These are phyloP conservation scores for Tuber brumale DNA, from an alignment of 495 filamentous ascomycete genomes.

Conservation along the genomic window DNA sequence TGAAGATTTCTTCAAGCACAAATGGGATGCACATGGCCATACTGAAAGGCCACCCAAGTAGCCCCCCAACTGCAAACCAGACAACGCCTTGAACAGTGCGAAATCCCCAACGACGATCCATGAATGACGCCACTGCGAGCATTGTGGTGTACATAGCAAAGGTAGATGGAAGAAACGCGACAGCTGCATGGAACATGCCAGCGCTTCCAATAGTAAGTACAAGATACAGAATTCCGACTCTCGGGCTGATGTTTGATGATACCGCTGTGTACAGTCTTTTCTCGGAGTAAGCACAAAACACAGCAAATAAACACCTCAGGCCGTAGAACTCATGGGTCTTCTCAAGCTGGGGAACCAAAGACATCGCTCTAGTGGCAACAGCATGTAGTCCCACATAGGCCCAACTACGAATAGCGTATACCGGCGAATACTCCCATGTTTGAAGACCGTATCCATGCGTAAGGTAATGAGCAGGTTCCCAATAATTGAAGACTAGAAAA, in stretches of 20 bases:
- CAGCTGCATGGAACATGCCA: slow-evolving; percentile 87
- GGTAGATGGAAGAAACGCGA: slow-evolving; percentile 82
- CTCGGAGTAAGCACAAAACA: slow-evolving; percentile 71
- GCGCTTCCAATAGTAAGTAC: slow-evolving; percentile 67
- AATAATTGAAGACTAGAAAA: slow-evolving; percentile 80
- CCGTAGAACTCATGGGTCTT: slow-evolving; percentile 79
- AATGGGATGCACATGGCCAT: slow-evolving; percentile 76
- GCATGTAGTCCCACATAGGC: slow-evolving; percentile 84
- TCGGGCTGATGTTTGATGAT: slow-evolving; percentile 63
- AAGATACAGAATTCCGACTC: slow-evolving; percentile 77
- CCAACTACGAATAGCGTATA: slow-evolving; percentile 95
- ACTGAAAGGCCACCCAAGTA: slow-evolving; percentile 94
- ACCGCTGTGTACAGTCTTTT: slow-evolving; percentile 71
- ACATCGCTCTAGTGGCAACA: slow-evolving; percentile 57
- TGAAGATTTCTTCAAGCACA: slow-evolving; percentile 64
- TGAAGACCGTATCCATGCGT: slow-evolving; percentile 87
- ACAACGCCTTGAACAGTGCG: slow-evolving; percentile 75
- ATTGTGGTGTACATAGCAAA: slow-evolving; percentile 95
- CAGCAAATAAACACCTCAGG: slow-evolving; percentile 65
- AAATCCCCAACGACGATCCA: slow-evolving; percentile 70
- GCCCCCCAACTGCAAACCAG: slow-evolving; percentile 84
- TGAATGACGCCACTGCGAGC: slow-evolving; percentile 77
- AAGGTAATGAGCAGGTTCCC: slow-evolving; percentile 96
- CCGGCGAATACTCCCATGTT: slow-evolving; percentile 98
- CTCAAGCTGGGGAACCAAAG: slow-evolving; percentile 52